Percentiles rank a stretch among this genome's conserved stretches.
Conservation (phyloP, 306 rosid species). For the Glycine latifolia region DNA sequence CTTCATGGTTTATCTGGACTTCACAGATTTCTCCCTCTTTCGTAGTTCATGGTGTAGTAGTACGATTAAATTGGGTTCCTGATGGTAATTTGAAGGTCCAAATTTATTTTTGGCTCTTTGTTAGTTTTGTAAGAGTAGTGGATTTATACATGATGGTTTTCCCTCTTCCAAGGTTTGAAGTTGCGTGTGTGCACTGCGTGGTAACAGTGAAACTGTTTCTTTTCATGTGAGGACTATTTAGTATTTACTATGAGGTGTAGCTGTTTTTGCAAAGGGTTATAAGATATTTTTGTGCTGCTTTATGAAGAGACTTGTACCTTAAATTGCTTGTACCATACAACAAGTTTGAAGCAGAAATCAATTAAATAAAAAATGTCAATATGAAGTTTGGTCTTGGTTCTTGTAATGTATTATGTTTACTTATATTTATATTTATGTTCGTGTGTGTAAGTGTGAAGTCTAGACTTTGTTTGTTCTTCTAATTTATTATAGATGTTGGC, state of each 20-base stretch:
- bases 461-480: not conserved
- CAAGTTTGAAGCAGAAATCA: conserved; percentile 2
- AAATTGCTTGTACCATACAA: not conserved
- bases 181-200: not conserved
- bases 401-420: not conserved
- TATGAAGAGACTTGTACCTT: conserved; percentile 12
- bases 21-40: not conserved
- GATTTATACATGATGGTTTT: not conserved
- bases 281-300: conserved; percentile 14
- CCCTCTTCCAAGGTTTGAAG: conserved; percentile 25
- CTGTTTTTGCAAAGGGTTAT: not conserved
- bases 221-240: conserved; percentile 5
- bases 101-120: not conserved
- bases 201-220: conserved; percentile 28
- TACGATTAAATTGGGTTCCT: conserved; percentile 32
- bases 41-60: not conserved
- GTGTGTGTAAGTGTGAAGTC: not conserved
- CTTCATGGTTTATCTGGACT: conserved; percentile 7
- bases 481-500: too few relatives aligned
- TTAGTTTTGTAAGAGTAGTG: conserved; percentile 16
- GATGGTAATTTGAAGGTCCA: conserved; percentile 15
- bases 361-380: conserved; percentile 1
- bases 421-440: not conserved
- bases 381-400: conserved; percentile 1
- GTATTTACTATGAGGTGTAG: conserved; percentile 4